phyloP scores from a whole-genome alignment of 257 asterid species.

The Sherardia arvensis region DNA sequence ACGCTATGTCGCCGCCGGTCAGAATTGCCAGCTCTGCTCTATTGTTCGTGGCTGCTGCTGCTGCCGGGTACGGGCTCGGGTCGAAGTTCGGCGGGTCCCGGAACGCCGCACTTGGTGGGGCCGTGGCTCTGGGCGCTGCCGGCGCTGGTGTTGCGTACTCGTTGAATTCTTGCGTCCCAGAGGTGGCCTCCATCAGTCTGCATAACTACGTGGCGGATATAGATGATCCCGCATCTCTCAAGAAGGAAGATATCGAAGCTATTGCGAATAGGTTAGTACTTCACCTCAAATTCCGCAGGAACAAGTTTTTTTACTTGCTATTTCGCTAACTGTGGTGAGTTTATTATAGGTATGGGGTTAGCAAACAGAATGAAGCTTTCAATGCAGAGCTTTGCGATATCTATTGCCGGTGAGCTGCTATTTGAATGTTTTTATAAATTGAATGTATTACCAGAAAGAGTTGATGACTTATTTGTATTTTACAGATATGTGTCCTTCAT shows the following conservation, averaged over 20 bases:
- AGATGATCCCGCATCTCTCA: constrained; percentile 59
- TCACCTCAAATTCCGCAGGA: neutral
- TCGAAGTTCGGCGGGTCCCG: constrained; percentile 63
- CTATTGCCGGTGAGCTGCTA: constrained; percentile 56
- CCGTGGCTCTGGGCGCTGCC: constrained; percentile 69
- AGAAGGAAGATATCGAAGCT: constrained; percentile 80
- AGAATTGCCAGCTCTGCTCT: constrained; percentile 69
- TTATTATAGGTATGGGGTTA: constrained; percentile 69
- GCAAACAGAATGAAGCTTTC: constrained; percentile 81
- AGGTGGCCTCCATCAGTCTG: constrained; percentile 79
- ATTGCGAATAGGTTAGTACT: constrained; percentile 52
- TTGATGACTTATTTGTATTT: neutral
- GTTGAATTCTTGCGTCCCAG: constrained; percentile 73
- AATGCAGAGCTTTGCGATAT: constrained; percentile 86
- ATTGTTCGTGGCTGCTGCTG: constrained; percentile 59
- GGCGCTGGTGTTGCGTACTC: constrained; percentile 89
- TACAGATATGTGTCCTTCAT: constrained; percentile 67
- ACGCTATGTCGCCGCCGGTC: constrained; percentile 62
- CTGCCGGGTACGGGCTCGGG: constrained; percentile 88
- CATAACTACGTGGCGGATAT: constrained; percentile 71
- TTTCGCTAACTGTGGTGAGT: neutral
- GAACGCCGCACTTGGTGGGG: constrained; percentile 72
- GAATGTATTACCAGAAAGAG: neutral
- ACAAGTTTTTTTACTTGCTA: neutral
- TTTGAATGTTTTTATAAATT: neutral